A percentile compares a stretch with the other conserved stretches of the same genome.
These are phyloP conservation scores for Psidium friedrichsthalianum DNA, from an alignment of 345 rosid species.

Conservation along the genomic window DNA sequence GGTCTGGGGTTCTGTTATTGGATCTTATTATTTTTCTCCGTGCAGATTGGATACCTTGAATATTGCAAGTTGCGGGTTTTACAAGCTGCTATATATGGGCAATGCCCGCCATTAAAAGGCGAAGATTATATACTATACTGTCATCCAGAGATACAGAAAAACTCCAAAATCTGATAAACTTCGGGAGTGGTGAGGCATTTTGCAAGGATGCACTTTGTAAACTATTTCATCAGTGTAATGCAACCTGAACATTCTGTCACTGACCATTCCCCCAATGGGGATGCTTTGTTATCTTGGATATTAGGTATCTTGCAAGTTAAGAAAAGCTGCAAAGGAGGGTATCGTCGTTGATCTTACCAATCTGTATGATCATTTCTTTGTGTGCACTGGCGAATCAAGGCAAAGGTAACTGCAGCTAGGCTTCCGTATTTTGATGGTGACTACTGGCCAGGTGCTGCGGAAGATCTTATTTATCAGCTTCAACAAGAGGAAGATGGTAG, in stretches of 20 bases:
- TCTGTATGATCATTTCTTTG: constrained; percentile 87
- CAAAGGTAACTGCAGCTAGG: constrained; percentile 96
- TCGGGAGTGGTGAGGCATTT: constrained; percentile 76
- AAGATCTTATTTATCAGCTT: constrained; percentile 82
- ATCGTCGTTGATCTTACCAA: constrained; percentile 78
- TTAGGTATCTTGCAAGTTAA: constrained; percentile 86
- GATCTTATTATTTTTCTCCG: constrained; percentile 3
- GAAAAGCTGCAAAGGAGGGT: constrained; percentile 79
- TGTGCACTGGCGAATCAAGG: constrained; percentile 73
- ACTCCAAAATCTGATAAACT: constrained; percentile 99
- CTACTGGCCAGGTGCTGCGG: constrained; percentile 99
- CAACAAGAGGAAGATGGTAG: constrained; percentile 93
- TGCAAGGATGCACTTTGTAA: neutral
- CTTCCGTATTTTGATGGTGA: constrained; percentile 99
- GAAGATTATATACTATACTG: constrained; percentile 98
- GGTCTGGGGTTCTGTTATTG: neutral
- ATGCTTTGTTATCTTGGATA: constrained; percentile 3
- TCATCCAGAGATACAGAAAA: constrained; percentile 99
- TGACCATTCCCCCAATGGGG: constrained; percentile 5
- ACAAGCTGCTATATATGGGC: constrained; percentile 99
- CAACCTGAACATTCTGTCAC: neutral
- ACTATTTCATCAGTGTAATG: neutral
- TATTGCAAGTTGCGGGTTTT: constrained; percentile 93
- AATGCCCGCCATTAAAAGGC: constrained; percentile 95
- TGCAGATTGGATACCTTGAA: constrained; percentile 97